Evolutionary conservation across 73 alveolate genomes (phyloP).

Genomic region (Paramecium octaurelia): DNA sequence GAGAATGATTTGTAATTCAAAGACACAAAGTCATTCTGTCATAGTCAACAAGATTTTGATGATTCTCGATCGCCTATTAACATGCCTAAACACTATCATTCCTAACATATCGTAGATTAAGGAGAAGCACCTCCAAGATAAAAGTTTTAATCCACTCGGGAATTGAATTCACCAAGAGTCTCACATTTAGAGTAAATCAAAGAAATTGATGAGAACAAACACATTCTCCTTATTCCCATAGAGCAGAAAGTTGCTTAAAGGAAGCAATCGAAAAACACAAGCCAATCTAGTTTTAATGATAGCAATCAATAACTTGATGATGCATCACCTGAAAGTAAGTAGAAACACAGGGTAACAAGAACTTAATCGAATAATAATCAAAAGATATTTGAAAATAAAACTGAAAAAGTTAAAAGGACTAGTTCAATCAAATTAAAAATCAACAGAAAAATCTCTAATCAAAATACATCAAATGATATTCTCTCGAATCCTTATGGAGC

Average conservation of each 20-base stretch:
- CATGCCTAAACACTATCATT: neutral
- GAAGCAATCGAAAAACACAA: neutral
- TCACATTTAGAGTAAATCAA: neutral
- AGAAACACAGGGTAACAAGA: neutral
- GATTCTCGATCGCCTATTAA: neutral
- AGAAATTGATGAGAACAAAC: conserved; percentile 8
- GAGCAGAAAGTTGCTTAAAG: neutral
- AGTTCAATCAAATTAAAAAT: neutral
- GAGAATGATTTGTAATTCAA: neutral
- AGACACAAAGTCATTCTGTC: neutral
- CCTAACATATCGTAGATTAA: neutral
- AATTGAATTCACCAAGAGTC: neutral
- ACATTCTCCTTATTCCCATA: neutral
- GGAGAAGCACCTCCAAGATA: neutral
- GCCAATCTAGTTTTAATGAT: neutral
- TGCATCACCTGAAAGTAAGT: neutral
- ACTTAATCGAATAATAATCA: neutral
- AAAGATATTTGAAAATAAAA: neutral
- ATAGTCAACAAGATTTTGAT: neutral
- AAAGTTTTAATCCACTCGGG: neutral
- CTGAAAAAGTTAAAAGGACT: neutral
- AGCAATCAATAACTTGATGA: neutral
- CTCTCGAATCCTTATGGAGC: neutral
- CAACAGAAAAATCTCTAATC: neutral
- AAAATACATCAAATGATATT: neutral